A percentile compares a stretch with the other conserved stretches of the same genome.
Evolutionary conservation across 345 rosid genomes (phyloP).

Genomic region (Rhizophora mangle): DNA sequence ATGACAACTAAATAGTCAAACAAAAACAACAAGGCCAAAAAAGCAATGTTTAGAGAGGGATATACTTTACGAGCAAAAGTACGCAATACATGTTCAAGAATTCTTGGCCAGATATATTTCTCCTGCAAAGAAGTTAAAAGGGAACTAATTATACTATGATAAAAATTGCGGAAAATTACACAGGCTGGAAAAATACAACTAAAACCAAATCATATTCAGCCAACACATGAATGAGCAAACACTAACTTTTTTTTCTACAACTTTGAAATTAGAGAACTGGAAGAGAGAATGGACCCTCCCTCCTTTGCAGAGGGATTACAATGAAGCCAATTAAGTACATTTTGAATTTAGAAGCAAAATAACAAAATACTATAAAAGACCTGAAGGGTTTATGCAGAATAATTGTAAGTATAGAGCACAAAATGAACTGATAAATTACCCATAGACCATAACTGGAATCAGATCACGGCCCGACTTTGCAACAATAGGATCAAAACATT

Average conservation of each 20-base stretch:
- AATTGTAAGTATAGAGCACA: not conserved
- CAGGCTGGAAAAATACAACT: not conserved
- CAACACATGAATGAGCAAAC: not conserved
- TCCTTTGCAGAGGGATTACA: not conserved
- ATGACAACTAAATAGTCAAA: not conserved
- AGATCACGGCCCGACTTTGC: slow-evolving; percentile 87
- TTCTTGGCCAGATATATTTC: slow-evolving; percentile 95
- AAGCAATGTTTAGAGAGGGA: not conserved
- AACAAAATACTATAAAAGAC: not conserved
- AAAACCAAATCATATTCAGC: not conserved
- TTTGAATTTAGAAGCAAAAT: not conserved
- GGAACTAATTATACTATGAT: not conserved
- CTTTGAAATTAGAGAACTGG: too few relatives aligned
- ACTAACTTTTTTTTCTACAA: too few relatives aligned
- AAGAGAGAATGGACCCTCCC: too few relatives aligned
- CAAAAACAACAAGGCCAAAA: not conserved
- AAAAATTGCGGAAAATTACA: not conserved
- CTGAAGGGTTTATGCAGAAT: not conserved
- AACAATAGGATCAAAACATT: slow-evolving; percentile 92
- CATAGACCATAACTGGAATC: slow-evolving; percentile 94
- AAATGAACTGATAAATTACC: slow-evolving; percentile 44
- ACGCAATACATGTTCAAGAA: slow-evolving; percentile 88
- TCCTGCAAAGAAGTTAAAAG: slow-evolving; percentile 49
- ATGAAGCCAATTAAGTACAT: not conserved
- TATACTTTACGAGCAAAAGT: slow-evolving; percentile 72